Base-by-base conservation (phyloP, 2,329 filamentous ascomycete genomes). In the Scedosporium minutisporum region DNA sequence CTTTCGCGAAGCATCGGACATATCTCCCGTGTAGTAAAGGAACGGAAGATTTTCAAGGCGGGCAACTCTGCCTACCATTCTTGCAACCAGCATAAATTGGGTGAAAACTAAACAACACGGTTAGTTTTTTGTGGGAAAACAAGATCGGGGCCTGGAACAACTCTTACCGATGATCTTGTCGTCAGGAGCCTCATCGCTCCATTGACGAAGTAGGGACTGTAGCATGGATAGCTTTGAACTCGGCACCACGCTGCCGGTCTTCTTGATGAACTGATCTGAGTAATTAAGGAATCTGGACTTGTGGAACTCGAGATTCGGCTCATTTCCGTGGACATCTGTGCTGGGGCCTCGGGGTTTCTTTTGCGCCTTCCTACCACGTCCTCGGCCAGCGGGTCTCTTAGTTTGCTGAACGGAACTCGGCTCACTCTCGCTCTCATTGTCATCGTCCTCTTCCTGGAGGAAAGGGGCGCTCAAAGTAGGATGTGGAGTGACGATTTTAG, bases 111-210 rank as follows among this genome's bases (percentile, higher is more conserved):
- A 12, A 44, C 21, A 0, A 1, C 0, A 0, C 0, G 3, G 53
- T 63, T 21, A 60, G 53, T 25, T 10, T 14, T 1, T 9, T 1
- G 0, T 0, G 1, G 0, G 27, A 18, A 41, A 38, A 38, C 10
- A 12, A 38, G 33, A 3, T 38, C 33, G 3, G 10, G 9, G 6
- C 33, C 33, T 1, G 25, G 4, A 3, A 3, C 6, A 5, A 3
- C 1, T 62, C 71, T 67, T 65, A 75, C 76, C 67, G 16, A 78
- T 74, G 3, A 75, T 75, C 64, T 77, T 78, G 67, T 78, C 75
- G 0, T 71, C 57, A 0, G 75, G 75, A 0, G 64, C 63, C 0
- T 73, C 67, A 0, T 42, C 1, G 23, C 68, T 64, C 76, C 75
- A 77, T 18, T 44, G 10, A 6, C 33, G 3, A 12, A 61, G 10